Evolutionary conservation across 306 rosid species (phyloP), one percentile per base, ranked within the genome.

Genomic region (Vigna trinervia): DNA sequence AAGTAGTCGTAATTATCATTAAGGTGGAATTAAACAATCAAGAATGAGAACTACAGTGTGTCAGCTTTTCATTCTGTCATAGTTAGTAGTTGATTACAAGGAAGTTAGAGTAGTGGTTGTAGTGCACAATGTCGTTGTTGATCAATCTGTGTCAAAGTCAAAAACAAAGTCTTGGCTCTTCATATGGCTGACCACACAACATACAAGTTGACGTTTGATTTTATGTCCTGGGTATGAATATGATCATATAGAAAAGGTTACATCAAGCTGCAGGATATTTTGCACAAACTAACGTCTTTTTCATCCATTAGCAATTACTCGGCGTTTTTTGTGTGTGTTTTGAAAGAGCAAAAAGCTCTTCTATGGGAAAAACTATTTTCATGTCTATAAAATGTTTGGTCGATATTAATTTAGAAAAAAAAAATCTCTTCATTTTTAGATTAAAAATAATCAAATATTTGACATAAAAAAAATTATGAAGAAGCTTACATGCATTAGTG

Each of bases 181-280:
- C 63, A 57, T 56, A 56, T 57, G 63, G 8, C n/a, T 23, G 32
- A 26, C 64, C 64, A 58, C 39, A 58, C 64, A 58, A 58, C 19
- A 12, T 26, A 1, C 64, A 12, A 58, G 39, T 26, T 58, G 64
- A 58, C 6, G 62, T 10, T 20, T 56, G 32, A 56, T 14, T 23
- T 10, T 57, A 57, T 11, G n/a, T 57, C 8, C 8, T 57, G 11
- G 5, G 19, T 12, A 59, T 13, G 10, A 59, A 59, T 28, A 28
- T 6, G 41, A 19, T 30, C 41, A 59, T 5, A 59, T 5, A 58
- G 19, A 30, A 30, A 59, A 59, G 4, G 66, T 59, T 13, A 5
- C 5, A 13, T 28, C 3, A 59, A 30, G 41, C 28, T 59, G 66
- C 12, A 13, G 19, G 66, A 13, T 32, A 59, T 59, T 59, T 59